phyloP scores from a whole-genome alignment of 306 rosid genomes.

The Cercis canadensis region DNA sequence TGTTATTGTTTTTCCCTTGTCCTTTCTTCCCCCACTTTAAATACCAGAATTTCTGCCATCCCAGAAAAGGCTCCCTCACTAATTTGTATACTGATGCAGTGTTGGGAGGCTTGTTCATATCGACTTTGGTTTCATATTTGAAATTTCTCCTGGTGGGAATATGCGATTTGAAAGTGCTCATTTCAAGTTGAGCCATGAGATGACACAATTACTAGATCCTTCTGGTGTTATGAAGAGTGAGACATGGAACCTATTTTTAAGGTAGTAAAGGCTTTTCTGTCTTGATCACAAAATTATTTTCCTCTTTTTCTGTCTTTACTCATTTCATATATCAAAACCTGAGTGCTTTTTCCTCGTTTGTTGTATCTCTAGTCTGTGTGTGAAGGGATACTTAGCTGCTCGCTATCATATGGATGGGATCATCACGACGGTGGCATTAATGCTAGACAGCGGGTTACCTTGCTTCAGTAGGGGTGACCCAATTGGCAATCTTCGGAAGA shows the following conservation, averaged over 20 bases:
- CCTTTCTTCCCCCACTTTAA: too few species aligned
- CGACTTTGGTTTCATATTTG: constrained; percentile 55
- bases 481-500: constrained; percentile 91
- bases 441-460: constrained; percentile 96
- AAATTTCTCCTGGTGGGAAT: constrained; percentile 97
- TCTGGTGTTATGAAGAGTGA: constrained; percentile 95
- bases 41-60: too few species aligned
- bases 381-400: constrained; percentile 95
- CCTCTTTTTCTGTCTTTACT: background rate
- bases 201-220: constrained; percentile 98
- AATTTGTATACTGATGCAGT: constrained; percentile 58
- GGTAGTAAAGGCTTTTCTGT: constrained; percentile 50
- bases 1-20: too few species aligned
- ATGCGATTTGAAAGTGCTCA: constrained; percentile 99
- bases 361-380: constrained; percentile 68
- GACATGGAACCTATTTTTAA: constrained; percentile 90
- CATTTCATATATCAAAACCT: constrained; percentile 28
- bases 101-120: constrained; percentile 93
- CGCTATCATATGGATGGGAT: constrained; percentile 90
- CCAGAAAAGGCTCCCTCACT: too few species aligned
- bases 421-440: constrained; percentile 72
- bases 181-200: constrained; percentile 98
- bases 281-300: background rate
- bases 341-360: background rate
- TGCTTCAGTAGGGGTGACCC: constrained; percentile 99